phyloP scores from a whole-genome alignment of 2,329 filamentous ascomycete species.

The Shiraia sp. region DNA sequence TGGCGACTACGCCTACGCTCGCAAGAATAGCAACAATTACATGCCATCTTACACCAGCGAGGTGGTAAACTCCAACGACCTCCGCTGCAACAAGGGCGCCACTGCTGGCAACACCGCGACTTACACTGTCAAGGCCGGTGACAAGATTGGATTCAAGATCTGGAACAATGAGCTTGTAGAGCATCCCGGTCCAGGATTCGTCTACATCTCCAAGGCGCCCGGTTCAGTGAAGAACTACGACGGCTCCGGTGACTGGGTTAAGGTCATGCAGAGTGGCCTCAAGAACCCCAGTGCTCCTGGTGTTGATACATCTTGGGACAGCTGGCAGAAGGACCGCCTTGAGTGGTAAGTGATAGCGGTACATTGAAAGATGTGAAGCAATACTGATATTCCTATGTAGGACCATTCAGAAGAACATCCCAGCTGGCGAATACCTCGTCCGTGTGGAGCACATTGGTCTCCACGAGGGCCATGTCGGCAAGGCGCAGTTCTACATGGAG shows the following conservation, averaged over 20 bases:
- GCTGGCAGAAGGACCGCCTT: slow-evolving; percentile 47
- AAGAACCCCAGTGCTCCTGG: slow-evolving; percentile 29
- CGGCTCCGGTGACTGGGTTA: slow-evolving; percentile 57
- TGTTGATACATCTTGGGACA: slow-evolving; percentile 32
- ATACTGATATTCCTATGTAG: too few species aligned
- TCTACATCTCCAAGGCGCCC: slow-evolving; percentile 54
- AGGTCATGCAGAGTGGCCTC: slow-evolving; percentile 39
- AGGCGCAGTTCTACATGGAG: slow-evolving; percentile 42
- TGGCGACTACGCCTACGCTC: slow-evolving; percentile 40
- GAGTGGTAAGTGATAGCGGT: slow-evolving; percentile 33
- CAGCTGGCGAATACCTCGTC: slow-evolving; percentile 46
- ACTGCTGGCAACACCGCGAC: slow-evolving; percentile 38
- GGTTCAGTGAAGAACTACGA: slow-evolving; percentile 71
- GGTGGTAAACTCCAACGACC: slow-evolving; percentile 37
- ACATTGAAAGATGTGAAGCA: too few species aligned
- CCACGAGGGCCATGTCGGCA: slow-evolving; percentile 34
- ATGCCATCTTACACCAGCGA: slow-evolving; percentile 35
- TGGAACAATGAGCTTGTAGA: slow-evolving; percentile 55
- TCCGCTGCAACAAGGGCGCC: slow-evolving; percentile 44
- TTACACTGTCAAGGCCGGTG: slow-evolving; percentile 48
- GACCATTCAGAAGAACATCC: slow-evolving; percentile 47
- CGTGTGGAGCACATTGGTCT: slow-evolving; percentile 42
- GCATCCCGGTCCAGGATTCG: slow-evolving; percentile 43
- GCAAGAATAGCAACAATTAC: slow-evolving; percentile 44
- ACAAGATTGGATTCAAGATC: slow-evolving; percentile 56